Percentiles rank a stretch among this genome's conserved stretches.
These are phyloP conservation scores for Moricandia moricandioides DNA, from an alignment of 345 rosid species.

Conservation along the genomic window DNA sequence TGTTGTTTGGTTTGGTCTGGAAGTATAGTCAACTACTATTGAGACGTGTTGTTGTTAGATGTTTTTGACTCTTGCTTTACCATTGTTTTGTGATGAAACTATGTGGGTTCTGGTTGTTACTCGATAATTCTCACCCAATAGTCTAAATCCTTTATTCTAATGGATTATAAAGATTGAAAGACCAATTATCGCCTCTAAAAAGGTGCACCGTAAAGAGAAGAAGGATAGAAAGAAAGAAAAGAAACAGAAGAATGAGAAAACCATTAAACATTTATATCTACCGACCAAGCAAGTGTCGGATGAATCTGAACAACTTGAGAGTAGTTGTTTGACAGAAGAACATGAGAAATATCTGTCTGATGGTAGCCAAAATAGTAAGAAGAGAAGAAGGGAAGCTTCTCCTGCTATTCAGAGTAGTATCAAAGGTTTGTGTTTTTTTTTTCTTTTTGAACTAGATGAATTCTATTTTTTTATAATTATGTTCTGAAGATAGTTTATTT, in stretches of 20 bases:
- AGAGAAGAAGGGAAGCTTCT: conserved; percentile 36
- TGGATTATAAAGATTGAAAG: conserved; percentile 38
- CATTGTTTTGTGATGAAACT: neutral
- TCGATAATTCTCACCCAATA: neutral
- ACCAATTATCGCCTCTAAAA: neutral
- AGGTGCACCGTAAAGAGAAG: conserved; percentile 32
- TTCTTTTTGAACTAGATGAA: neutral
- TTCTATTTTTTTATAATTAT: neutral
- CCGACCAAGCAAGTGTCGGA: conserved; percentile 9
- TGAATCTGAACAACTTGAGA: conserved; percentile 36
- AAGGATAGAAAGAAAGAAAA: conserved; percentile 25
- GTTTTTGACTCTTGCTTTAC: neutral
- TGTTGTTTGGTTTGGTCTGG: neutral
- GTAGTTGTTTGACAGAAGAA: conserved; percentile 31
- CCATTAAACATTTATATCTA: neutral
- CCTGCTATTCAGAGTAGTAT: conserved; percentile 28
- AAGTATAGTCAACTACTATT: conserved; percentile 15
- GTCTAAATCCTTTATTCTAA: conserved; percentile 41
- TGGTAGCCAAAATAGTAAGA: conserved; percentile 45
- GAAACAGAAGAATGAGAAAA: conserved; percentile 16
- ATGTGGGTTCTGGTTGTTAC: conserved; percentile 21
- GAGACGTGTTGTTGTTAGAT: conserved; percentile 20
- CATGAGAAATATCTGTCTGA: conserved; percentile 42
- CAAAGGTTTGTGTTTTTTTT: conserved; percentile 33
- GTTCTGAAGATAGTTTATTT: neutral